Evolutionary conservation across 805 yeast genomes (phyloP), one percentile per base, ranked within the genome.

Genomic region (Grigorovia transvaalensis): DNA sequence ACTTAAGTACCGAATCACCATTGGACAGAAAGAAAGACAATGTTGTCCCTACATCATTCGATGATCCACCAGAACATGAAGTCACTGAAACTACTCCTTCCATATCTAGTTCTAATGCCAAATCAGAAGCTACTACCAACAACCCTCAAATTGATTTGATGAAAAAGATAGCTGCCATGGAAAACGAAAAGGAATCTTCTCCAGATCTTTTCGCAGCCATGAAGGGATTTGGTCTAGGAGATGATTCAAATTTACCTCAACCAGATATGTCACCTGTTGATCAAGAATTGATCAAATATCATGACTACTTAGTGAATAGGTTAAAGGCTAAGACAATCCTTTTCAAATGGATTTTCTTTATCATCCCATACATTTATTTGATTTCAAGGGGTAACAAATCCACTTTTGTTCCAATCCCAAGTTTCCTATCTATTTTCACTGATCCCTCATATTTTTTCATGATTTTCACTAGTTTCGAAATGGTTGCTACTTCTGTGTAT

Each of bases 1-100:
- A 61, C 20, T 55, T 73, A 50, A 62, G 71, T 5, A 56, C 72
- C 3, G 68, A 63, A 15, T 66, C 74, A 11, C 68, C 72, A 15
- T 49, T 68, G 33, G 70, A 63, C 6, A 13, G 17, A 13, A 48
- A 55, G 55, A 29, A 45, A 27, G 8, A 19, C 1, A 15, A 42
- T 43, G 33, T n/a, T 50, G 50, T 33, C 23, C 48, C 46, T 41
- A 45, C 23, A 23, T 44, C 44, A 4, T 35, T 18, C 11, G 42
- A 33, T 23, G 47, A 49, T 44, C 19, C 17, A 15, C 44, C 38
- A 9, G 43, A 27, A 12, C 19, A 35, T 7, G 44, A 19, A 23
- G 46, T 13, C 2, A 27, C 33, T 7, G 46, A 20, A 18, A 38
- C 15, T 7, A 23, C 38, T 50, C 40, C 44, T 9, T 43, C 15